Base-by-base conservation (phyloP, 768 basidiomycete genomes). In the Strobilomyces dryophilus region DNA sequence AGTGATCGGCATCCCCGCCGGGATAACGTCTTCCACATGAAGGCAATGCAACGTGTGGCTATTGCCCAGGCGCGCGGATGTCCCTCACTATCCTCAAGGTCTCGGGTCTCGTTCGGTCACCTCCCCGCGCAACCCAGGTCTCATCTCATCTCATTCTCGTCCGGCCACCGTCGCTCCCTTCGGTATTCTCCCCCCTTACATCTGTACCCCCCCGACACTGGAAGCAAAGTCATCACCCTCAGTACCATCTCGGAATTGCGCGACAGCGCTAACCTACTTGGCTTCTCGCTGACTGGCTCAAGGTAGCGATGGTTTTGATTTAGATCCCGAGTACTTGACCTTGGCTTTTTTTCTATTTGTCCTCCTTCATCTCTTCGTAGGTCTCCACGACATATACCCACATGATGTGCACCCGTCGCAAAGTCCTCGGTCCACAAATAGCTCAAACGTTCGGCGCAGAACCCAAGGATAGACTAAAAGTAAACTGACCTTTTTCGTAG, bases 151-250 rank as follows among this genome's bases (percentile, higher is more conserved):
- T 98, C 4, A 85, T 86, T 69, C 74, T 92, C 40, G 83, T 98
- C 2, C 98, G 93, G 89, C 83, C 20, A 79, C 98, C 53, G 80
- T 62, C 39, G 54, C 59, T 9, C 63, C 65, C 55, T 66, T 62
- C 47, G n/a, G n/a, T n/a, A n/a, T 37, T 61, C 24, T 51, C 59
- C 53, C 88, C 88, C 27, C 87, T 72, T 95, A 88, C 70, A 55
- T 93, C 80, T 98, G n/a, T 98, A 99, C 73, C 94, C 92, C 5
- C 67, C 92, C 21, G 97, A 97, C 42, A 95, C 97, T 1, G 79
- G 81, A 7, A 93, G 91, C 21, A 97, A 99, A 71, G 94, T 87
- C 66, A 77, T 95, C 52, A 87, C 85, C 64, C 85, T 83, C 63
- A 78, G 85, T 1, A 88, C 91, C 5, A 79, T 97, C 31, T 88